Conservation (phyloP, 2,329 filamentous ascomycete species). For the Colletotrichum liriopes region DNA sequence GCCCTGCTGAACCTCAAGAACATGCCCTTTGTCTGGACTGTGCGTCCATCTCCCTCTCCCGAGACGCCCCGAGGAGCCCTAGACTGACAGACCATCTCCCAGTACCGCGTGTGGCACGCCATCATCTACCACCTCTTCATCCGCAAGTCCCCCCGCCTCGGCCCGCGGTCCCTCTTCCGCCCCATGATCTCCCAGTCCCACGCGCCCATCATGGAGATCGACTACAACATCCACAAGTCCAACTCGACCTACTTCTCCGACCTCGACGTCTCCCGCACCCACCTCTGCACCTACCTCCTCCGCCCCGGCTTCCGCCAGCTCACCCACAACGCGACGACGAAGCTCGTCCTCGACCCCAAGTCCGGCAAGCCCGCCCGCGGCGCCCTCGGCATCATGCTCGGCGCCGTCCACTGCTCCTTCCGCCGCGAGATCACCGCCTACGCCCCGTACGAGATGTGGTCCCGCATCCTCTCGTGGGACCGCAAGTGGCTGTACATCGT, state of each 20-base stretch:
- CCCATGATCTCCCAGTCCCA: slow-evolving; percentile 78
- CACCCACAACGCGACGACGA: slow-evolving; percentile 63
- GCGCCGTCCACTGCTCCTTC: slow-evolving; percentile 82
- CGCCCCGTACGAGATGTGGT: slow-evolving; percentile 81
- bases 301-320: slow-evolving; percentile 70
- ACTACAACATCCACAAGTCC: slow-evolving; percentile 89
- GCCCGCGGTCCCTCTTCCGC: slow-evolving; percentile 79
- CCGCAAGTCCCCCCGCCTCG: slow-evolving; percentile 63
- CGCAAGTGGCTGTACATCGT: slow-evolving; percentile 86
- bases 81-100: neutral
- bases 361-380: slow-evolving; percentile 67
- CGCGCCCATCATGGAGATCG: slow-evolving; percentile 82
- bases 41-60: slow-evolving; percentile 57
- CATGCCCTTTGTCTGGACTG: slow-evolving; percentile 83
- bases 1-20: slow-evolving; percentile 80
- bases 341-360: slow-evolving; percentile 66
- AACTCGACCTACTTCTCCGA: slow-evolving; percentile 91
- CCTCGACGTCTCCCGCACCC: slow-evolving; percentile 86
- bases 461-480: slow-evolving; percentile 80
- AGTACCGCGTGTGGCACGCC: slow-evolving; percentile 73
- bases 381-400: slow-evolving; percentile 75
- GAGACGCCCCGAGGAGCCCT: neutral
- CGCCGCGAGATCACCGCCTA: slow-evolving; percentile 81
- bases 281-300: slow-evolving; percentile 81
- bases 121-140: slow-evolving; percentile 69